Percentiles rank a stretch among this genome's conserved stretches.
Conservation (phyloP, 768 basidiomycete species). For the Panus rudis region DNA sequence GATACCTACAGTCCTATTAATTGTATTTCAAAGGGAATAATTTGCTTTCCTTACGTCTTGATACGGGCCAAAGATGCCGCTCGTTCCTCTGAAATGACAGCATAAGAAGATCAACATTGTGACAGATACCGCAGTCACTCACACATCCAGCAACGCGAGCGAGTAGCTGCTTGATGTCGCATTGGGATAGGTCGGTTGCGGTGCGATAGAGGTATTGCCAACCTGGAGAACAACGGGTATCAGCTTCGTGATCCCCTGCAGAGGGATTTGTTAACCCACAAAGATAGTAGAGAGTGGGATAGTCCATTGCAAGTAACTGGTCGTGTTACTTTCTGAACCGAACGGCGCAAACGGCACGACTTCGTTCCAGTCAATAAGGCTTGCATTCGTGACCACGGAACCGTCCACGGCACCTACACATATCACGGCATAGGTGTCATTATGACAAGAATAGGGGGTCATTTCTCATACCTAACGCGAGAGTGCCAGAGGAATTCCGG, state of each 20-base stretch:
- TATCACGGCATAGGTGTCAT: constrained; percentile 3
- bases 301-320: constrained; percentile 74
- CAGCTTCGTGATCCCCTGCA: constrained; percentile 7
- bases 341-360: constrained; percentile 71
- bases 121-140: constrained; percentile 19
- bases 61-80: constrained; percentile 71
- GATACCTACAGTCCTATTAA: constrained; percentile 52
- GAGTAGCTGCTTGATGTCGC: constrained; percentile 43
- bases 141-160: constrained; percentile 72
- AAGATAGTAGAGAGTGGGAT: constrained; percentile 51
- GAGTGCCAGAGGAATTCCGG: constrained; percentile 49
- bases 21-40: constrained; percentile 3
- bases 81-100: constrained; percentile 44
- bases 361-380: constrained; percentile 62
- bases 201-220: constrained; percentile 44
- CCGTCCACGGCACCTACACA: constrained; percentile 68
- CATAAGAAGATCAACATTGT: neutral
- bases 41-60: constrained; percentile 48
- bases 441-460: constrained; percentile 5
- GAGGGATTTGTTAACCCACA: constrained; percentile 29
- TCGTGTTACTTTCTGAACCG: constrained; percentile 44
- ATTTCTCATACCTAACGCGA: constrained; percentile 53
- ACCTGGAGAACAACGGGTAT: constrained; percentile 33
- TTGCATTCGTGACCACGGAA: constrained; percentile 54
- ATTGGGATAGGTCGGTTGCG: constrained; percentile 58